Percentiles rank a stretch among this genome's conserved stretches.
These are phyloP conservation scores for Stentor roeselii DNA, from an alignment of 73 alveolate genomes.

Conservation along the genomic window DNA sequence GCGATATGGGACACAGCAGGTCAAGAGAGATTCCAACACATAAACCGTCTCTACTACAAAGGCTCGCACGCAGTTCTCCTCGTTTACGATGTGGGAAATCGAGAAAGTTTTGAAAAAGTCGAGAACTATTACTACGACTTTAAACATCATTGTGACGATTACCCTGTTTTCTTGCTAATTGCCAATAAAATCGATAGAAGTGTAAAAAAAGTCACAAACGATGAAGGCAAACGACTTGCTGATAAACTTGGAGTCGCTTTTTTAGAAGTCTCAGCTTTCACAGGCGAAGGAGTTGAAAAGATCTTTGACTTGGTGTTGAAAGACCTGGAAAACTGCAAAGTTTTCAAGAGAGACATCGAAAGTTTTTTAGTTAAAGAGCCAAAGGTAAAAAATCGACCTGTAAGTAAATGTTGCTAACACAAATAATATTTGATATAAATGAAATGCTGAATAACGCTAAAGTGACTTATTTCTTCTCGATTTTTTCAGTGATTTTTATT, in stretches of 20 bases:
- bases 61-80: constrained; percentile 45
- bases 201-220: constrained; percentile 29
- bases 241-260: constrained; percentile 28
- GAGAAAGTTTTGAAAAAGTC: constrained; percentile 31
- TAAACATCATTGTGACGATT: constrained; percentile 18
- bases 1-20: constrained; percentile 51
- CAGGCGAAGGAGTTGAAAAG: not conserved
- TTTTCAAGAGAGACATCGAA: too few relatives aligned
- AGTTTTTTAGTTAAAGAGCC: too few relatives aligned
- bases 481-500: too few relatives aligned
- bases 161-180: constrained; percentile 14
- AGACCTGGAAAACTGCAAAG: too few relatives aligned
- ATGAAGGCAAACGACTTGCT: constrained; percentile 37
- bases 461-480: too few relatives aligned
- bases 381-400: too few relatives aligned
- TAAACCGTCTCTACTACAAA: constrained; percentile 39
- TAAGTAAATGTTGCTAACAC: too few relatives aligned
- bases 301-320: not conserved
- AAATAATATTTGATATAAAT: too few relatives aligned
- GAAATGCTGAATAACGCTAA: too few relatives aligned
- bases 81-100: constrained; percentile 41
- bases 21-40: constrained; percentile 35
- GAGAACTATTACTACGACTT: constrained; percentile 34
- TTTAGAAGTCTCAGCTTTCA: constrained; percentile 31
- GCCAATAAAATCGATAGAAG: constrained; percentile 38